These are phyloP conservation scores for Podaxis sp. DNA, from an alignment of 768 basidiomycete genomes.

Conservation along the genomic window DNA sequence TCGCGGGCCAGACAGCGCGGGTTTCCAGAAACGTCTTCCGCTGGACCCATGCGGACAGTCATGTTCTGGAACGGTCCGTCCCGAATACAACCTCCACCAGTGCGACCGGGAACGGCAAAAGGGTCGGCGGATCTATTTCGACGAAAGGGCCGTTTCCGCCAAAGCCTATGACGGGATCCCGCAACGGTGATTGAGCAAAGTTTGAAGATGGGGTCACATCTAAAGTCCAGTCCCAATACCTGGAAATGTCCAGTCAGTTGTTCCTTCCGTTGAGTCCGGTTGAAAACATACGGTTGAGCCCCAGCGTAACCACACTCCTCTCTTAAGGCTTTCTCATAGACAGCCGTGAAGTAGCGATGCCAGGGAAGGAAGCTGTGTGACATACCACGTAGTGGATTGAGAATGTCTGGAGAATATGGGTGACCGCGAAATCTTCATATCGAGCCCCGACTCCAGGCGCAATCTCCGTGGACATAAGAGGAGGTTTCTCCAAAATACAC, in stretches of 20 bases:
- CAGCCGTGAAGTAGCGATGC: conserved; percentile 24
- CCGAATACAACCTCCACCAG: background rate
- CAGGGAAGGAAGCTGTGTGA: conserved; percentile 25
- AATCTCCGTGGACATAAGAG: conserved; percentile 18
- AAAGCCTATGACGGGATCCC: background rate
- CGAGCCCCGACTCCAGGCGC: conserved; percentile 23
- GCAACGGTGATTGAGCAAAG: background rate
- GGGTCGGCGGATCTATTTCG: background rate
- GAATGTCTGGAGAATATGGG: conserved; percentile 25
- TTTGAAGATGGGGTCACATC: background rate
- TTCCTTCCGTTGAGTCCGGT: background rate
- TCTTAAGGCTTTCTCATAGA: conserved; percentile 24
- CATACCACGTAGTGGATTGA: conserved; percentile 26
- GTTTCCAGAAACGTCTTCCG: conserved; percentile 15
- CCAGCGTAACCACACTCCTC: conserved; percentile 26
- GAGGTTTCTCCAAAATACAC: conserved; percentile 22
- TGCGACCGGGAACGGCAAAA: background rate
- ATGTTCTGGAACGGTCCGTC: background rate
- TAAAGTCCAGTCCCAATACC: background rate
- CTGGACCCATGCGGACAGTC: background rate
- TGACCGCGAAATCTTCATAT: conserved; percentile 27
- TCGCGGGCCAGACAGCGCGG: conserved; percentile 22
- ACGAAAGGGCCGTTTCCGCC: background rate
- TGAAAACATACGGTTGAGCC: conserved; percentile 23
- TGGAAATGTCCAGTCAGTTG: background rate